Base-by-base conservation (phyloP, 2,329 filamentous ascomycete species). In the Xylaria sp. region DNA sequence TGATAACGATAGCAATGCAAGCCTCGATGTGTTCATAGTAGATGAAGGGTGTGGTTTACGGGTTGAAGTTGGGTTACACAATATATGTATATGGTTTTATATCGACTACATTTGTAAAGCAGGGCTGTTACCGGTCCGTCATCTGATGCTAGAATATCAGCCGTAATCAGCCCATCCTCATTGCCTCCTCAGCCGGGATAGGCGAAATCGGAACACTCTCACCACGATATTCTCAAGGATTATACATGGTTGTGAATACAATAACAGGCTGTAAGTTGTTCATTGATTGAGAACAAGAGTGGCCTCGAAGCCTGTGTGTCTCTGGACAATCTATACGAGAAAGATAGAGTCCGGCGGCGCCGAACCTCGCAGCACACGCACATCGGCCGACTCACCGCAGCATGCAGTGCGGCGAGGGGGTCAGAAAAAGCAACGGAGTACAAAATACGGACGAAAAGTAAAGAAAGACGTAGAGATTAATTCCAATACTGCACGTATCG, bases 301-400 rank as follows among this genome's bases (percentile, higher is more conserved):
- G 49, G 7, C 21, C 49, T 31, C 14, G n/a, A 25, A 51, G 2
- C 49, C 54, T n/a, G 31, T 40, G 42, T 33, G 23, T 33, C 15
- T 23, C 49, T 49, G 57, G 57, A 54, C 57, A 60, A 47, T 54
- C 33, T 33, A 51, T 11, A 53, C 49, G 37, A 21, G 31, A 40
- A 14, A 50, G 12, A 3, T 31, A 31, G 28, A 31, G 42, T 60
- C 57, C 49, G 57, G 49, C 49, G 23, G 40, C 38, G 40, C 57
- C 55, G 38, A 37, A 33, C 25, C 35, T 42, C 49, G 45, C 42
- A 49, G 54, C 31, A 33, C 53, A 57, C 55, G 17, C 46, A 43
- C 55, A 50, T 45, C 25, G 47, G 25, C 19, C 38, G 46, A 58
- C 47, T 19, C 37, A 37, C n/a, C 35, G 25, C 4, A 42, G 21